Conservation (phyloP, 768 basidiomycete genomes). For the Lentinula guzmanii region DNA sequence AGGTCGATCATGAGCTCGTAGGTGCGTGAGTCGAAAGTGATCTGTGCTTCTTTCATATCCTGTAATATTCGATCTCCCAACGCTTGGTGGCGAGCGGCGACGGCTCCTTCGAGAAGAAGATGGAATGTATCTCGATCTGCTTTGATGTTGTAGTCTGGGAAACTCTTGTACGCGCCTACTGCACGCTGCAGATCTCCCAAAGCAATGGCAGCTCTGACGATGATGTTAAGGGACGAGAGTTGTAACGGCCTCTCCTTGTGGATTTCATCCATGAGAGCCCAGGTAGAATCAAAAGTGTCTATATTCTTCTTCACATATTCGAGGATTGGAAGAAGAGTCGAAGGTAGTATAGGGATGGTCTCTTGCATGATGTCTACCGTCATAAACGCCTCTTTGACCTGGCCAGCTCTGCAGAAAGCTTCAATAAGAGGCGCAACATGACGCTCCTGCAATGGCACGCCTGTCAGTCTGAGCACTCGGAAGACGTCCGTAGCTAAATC, state of each 20-base stretch:
- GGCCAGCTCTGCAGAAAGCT: conserved; percentile 53
- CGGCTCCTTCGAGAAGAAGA: conserved; percentile 59
- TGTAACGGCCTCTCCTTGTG: conserved; percentile 48
- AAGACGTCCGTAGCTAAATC: conserved; percentile 65
- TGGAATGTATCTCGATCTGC: conserved; percentile 69
- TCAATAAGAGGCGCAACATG: conserved; percentile 78
- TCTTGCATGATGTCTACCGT: conserved; percentile 56
- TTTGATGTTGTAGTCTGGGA: conserved; percentile 43
- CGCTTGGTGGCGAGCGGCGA: conserved; percentile 49
- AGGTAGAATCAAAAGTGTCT: conserved; percentile 57
- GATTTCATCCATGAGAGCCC: conserved; percentile 58
- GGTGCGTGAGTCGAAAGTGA: conserved; percentile 53
- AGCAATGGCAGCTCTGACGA: conserved; percentile 58
- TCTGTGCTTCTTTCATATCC: conserved; percentile 55
- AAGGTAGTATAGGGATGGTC: conserved; percentile 39
- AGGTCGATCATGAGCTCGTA: conserved; percentile 66
- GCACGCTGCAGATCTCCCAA: conserved; percentile 71
- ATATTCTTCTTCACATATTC: conserved; percentile 37
- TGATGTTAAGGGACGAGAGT: conserved; percentile 52
- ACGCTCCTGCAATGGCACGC: conserved; percentile 52
- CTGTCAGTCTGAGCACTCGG: conserved; percentile 42
- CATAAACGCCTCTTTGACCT: conserved; percentile 58
- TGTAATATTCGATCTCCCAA: conserved; percentile 63
- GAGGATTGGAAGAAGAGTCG: conserved; percentile 51
- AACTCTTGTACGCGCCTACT: conserved; percentile 67